Evolutionary conservation across 495 filamentous ascomycete genomes (phyloP).

Genomic region (Xylaria flabelliformis): DNA sequence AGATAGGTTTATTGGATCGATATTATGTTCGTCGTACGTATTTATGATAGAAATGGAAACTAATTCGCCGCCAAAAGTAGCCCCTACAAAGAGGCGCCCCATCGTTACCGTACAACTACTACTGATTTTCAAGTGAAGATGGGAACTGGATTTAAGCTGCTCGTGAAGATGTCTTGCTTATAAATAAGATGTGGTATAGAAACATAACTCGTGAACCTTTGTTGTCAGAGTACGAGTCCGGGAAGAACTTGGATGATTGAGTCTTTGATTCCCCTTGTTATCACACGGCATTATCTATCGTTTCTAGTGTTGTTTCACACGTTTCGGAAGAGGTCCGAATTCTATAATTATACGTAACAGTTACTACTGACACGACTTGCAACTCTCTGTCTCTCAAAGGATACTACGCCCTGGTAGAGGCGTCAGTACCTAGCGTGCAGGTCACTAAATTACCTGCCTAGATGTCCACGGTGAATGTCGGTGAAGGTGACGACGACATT

Average conservation of each 20-base stretch:
- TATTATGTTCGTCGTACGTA: not conserved
- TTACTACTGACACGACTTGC: not conserved
- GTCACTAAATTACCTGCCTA: not conserved
- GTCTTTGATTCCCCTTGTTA: not conserved
- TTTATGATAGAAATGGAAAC: not conserved
- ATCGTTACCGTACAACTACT: not conserved
- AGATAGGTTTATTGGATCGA: not conserved
- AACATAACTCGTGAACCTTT: not conserved
- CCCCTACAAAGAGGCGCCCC: not conserved
- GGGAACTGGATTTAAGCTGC: not conserved
- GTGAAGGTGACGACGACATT: constrained; percentile 3
- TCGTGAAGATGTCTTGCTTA: not conserved
- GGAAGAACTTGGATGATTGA: not conserved
- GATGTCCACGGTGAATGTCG: not conserved
- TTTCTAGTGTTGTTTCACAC: not conserved
- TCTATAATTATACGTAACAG: not conserved
- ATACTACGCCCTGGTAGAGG: not conserved
- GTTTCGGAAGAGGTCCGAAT: not conserved
- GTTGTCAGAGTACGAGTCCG: not conserved
- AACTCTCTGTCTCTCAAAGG: not conserved
- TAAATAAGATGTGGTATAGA: not conserved
- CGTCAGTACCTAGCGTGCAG: not conserved
- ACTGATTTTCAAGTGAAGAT: not conserved
- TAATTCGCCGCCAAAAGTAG: not conserved
- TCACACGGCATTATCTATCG: not conserved